Evolutionary conservation across 768 basidiomycete species (phyloP), one percentile per base, ranked within the genome.

Genomic region (Boletus speciosus): DNA sequence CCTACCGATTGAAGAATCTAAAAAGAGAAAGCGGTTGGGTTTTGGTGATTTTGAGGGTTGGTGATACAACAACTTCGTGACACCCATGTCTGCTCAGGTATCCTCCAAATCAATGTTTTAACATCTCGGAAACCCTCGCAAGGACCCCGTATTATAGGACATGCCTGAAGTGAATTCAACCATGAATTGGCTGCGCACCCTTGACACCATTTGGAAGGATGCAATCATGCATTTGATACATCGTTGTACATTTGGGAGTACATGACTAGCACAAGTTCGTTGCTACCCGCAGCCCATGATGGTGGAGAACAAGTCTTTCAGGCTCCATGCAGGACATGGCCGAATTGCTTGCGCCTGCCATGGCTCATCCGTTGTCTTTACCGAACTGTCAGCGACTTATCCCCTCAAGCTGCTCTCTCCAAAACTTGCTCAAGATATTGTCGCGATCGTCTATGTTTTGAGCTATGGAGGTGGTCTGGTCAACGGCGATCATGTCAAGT

Each of bases 391-490:
- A 10, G 88, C 85, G 8, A 78, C 84, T 2, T 97, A 96, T 66
- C 94, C 94, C 9, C 76, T 97, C 62, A 96, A 96, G 68, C 82
- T 97, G 34, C 74, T 95, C 52, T 86, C 93, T 3, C 91, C 93
- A 2, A 78, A 78, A 45, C 71, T 82, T 10, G 58, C 71, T 37
- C 71, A 73, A 37, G 71, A 75, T 31, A 69, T 74, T 5, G 76
- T 91, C 32, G 88, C 82, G 10, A 72, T 90, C 47, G 84, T 83
- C 16, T 98, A 97, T 61, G 75, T 90, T 16, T 68, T 98, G 54
- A 85, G 83, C 35, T 98, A 98, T 61, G 95, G 95, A 0, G 95
- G 95, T 11, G 95, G 95, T 3, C 78, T 98, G 10, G 89, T 98
- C 36, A 84, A 86, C 6, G 93, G 93, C 0, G 95, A 98, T 73